A percentile compares a stretch with the other conserved stretches of the same genome.
Conservation (phyloP, 331 rosid species). For the Ulmus americana region DNA sequence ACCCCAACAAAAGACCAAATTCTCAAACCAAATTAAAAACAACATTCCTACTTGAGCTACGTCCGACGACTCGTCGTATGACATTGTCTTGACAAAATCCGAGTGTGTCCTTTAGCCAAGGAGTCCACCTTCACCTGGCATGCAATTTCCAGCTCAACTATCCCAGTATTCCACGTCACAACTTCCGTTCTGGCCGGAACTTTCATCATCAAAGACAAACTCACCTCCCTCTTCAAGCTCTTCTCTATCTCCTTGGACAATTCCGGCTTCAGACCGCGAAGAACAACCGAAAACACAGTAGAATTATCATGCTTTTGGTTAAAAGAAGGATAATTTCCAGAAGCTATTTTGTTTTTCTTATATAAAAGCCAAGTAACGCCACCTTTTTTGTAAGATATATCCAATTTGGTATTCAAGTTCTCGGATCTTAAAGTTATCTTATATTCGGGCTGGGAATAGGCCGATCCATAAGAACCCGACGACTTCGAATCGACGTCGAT, state of each 20-base stretch:
- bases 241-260: conserved; percentile 33
- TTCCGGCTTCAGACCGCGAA: conserved; percentile 17
- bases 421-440: conserved; percentile 18
- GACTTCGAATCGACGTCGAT: conserved; percentile 6
- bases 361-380: conserved; percentile 34
- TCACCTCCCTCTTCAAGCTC: conserved; percentile 22
- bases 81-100: conserved; percentile 37
- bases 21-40: too few species aligned
- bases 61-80: neutral
- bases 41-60: too few species aligned
- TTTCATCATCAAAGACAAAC: conserved; percentile 29
- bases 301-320: conserved; percentile 17
- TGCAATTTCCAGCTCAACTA: conserved; percentile 17
- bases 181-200: conserved; percentile 22
- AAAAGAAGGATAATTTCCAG: conserved; percentile 25
- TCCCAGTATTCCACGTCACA: conserved; percentile 26
- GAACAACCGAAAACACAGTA: neutral
- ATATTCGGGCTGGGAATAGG: conserved; percentile 2
- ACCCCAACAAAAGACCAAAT: too few species aligned
- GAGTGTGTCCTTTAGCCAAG: conserved; percentile 29
- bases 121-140: conserved; percentile 41
- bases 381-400: conserved; percentile 35
- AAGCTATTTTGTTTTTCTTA: conserved; percentile 27
- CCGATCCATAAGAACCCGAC: neutral
- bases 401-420: conserved; percentile 31